Conservation (phyloP, 73 alveolate species). For the Paramecium sexaurelia region DNA sequence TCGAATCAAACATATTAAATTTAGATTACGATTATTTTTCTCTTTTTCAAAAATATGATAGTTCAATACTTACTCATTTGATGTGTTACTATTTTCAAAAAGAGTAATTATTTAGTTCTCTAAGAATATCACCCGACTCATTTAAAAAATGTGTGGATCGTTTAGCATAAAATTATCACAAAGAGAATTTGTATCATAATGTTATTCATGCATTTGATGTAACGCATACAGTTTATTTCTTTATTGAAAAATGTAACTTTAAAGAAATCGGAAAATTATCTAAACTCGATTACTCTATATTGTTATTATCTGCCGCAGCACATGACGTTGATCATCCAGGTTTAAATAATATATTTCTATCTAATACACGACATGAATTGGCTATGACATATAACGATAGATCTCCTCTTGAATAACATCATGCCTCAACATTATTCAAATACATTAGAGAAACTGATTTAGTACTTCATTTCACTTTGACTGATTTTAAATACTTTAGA, state of each 20-base stretch:
- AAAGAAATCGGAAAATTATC: slow-evolving; percentile 71
- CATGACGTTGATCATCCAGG: slow-evolving; percentile 90
- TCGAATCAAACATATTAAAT: not conserved
- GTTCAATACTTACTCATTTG: not conserved
- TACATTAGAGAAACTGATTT: slow-evolving; percentile 65
- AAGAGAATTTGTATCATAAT: slow-evolving; percentile 76
- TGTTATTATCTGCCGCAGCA: slow-evolving; percentile 74
- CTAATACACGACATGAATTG: slow-evolving; percentile 70
- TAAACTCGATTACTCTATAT: slow-evolving; percentile 70
- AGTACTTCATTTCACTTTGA: slow-evolving; percentile 45
- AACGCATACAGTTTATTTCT: slow-evolving; percentile 79
- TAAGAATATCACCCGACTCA: not conserved
- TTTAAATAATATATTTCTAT: slow-evolving; percentile 70
- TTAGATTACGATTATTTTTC: slow-evolving; percentile 51
- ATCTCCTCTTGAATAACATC: slow-evolving; percentile 80
- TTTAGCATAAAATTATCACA: not conserved
- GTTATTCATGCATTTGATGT: slow-evolving; percentile 83
- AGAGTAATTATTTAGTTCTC: not conserved
- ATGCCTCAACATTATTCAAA: slow-evolving; percentile 73
- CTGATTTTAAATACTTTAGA: slow-evolving; percentile 74
- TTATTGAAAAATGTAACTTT: slow-evolving; percentile 76
- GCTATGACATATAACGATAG: slow-evolving; percentile 79
- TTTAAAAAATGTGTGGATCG: slow-evolving; percentile 7
- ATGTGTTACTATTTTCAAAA: slow-evolving; percentile 17
- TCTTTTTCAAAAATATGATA: slow-evolving; percentile 14